Evolutionary conservation across 768 basidiomycete genomes (phyloP).

Genomic region (Clathrus columnatus): DNA sequence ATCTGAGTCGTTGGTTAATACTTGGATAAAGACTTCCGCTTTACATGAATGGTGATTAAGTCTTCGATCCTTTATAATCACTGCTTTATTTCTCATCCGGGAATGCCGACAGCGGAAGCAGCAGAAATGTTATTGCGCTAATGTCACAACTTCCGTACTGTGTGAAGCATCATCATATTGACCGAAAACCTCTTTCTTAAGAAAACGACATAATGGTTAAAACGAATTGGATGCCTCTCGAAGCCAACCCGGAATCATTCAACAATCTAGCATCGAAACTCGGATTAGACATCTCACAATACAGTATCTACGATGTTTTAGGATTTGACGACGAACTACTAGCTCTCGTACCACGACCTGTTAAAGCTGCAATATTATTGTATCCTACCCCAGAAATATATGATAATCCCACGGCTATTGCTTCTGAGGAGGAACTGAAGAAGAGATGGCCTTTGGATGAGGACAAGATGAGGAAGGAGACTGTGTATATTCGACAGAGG

Average conservation of each 20-base stretch:
- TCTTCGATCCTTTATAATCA: too few species aligned
- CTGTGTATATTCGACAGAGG: neutral
- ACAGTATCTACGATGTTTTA: slow-evolving; percentile 3
- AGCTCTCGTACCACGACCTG: slow-evolving; percentile 3
- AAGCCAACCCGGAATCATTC: neutral
- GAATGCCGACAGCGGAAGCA: too few species aligned
- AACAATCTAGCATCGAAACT: neutral
- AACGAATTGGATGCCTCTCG: slow-evolving; percentile 6
- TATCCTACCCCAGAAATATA: neutral
- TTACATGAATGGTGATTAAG: too few species aligned
- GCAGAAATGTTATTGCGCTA: too few species aligned
- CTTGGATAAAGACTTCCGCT: too few species aligned
- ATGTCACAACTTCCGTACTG: too few species aligned
- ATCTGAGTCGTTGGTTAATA: too few species aligned
- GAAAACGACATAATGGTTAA: too few species aligned
- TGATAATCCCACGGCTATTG: neutral
- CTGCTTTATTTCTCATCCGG: too few species aligned
- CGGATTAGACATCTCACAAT: neutral
- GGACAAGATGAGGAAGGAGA: neutral
- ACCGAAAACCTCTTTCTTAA: too few species aligned
- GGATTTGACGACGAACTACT: slow-evolving; percentile 9
- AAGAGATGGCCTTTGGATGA: neutral
- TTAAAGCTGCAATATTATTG: neutral
- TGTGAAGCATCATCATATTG: too few species aligned
- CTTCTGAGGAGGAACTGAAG: neutral